Conservation (phyloP, 148 eudicot species). For the Rhododendron ovatum region DNA sequence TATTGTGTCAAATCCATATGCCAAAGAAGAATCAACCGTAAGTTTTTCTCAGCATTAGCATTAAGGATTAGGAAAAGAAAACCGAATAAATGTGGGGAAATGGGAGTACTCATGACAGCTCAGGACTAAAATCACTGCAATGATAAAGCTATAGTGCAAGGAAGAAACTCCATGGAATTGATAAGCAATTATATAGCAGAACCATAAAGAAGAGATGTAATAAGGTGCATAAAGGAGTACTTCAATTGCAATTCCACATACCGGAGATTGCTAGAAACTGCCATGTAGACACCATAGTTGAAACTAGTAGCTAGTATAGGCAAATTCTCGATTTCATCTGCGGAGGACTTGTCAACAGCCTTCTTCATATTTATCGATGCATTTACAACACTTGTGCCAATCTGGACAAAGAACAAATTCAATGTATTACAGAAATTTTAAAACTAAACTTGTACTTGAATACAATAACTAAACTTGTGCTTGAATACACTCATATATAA, state of each 20-base stretch:
- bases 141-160: background rate
- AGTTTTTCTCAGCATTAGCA: background rate
- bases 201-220: constrained; percentile 17
- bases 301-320: constrained; percentile 73
- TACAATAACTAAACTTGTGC: background rate
- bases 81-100: background rate
- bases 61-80: background rate
- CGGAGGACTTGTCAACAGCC: constrained; percentile 51
- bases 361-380: constrained; percentile 61
- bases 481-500: background rate
- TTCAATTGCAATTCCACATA: constrained; percentile 26
- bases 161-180: background rate
- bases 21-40: background rate
- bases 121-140: background rate
- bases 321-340: constrained; percentile 60
- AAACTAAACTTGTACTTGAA: background rate
- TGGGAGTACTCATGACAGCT: background rate
- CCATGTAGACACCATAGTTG: constrained; percentile 82
- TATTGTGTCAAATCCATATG: background rate
- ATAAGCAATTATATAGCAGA: constrained; percentile 32
- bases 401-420: constrained; percentile 25
- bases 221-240: constrained; percentile 26
- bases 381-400: constrained; percentile 72
- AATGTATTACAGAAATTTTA: background rate
- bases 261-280: constrained; percentile 88